Evolutionary conservation across 2,329 filamentous ascomycete species (phyloP).

Genomic region (Monilinia laxa): DNA sequence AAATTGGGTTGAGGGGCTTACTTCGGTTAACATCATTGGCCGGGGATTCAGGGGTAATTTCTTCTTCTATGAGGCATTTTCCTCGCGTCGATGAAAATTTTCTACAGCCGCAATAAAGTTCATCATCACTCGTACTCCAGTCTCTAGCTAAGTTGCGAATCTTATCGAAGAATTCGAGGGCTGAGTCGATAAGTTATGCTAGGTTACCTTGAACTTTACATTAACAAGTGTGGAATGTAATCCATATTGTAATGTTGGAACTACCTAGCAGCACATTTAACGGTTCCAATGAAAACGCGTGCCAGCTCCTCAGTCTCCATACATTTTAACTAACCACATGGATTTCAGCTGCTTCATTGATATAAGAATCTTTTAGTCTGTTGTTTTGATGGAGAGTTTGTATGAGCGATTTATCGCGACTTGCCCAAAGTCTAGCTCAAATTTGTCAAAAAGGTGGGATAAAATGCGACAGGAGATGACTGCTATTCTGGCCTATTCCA

Average conservation of each 20-base stretch:
- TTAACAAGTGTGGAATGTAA: background rate
- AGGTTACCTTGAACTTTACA: background rate
- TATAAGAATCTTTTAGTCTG: background rate
- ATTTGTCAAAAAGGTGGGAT: background rate
- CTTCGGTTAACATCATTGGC: constrained; percentile 12
- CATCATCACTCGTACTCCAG: background rate
- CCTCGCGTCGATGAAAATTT: background rate
- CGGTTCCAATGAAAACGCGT: background rate
- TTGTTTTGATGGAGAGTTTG: background rate
- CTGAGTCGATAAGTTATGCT: background rate
- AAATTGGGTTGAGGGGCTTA: background rate
- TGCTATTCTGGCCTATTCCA: background rate
- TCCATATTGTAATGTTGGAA: background rate
- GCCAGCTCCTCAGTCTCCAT: background rate
- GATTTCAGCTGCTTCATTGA: background rate
- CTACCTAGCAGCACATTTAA: background rate
- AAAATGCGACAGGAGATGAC: background rate
- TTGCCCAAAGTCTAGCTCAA: background rate
- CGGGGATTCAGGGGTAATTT: background rate
- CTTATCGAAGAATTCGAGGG: background rate
- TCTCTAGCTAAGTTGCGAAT: background rate
- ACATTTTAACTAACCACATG: background rate
- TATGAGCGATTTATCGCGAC: constrained; percentile 8
- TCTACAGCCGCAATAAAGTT: background rate
- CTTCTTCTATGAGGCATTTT: constrained; percentile 13